Evolutionary conservation across 306 rosid species (phyloP).

Genomic region (Cucurbita maxima): DNA sequence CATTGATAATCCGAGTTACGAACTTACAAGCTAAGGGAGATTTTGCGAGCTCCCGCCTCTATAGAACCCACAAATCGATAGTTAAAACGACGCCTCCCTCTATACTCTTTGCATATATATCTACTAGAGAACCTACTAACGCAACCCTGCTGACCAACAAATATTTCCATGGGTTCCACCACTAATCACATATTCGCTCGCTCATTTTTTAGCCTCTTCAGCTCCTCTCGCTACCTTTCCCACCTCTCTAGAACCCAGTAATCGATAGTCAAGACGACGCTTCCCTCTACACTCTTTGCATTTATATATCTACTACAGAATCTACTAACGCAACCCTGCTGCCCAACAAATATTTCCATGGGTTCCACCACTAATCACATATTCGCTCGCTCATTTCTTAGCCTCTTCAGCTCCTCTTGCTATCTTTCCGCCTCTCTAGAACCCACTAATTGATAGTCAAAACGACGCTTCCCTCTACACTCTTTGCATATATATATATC

Average conservation of each 20-base stretch:
- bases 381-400: no score
- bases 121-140: not conserved
- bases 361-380: not conserved
- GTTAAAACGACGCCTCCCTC: not conserved
- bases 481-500: not conserved
- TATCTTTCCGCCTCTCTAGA: not conserved
- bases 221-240: not conserved
- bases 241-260: not conserved
- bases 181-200: not conserved
- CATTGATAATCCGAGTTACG: not conserved
- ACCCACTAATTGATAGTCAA: not conserved
- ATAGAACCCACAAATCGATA: not conserved
- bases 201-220: not conserved
- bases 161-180: not conserved
- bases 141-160: not conserved
- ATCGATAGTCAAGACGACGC: not conserved
- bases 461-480: not conserved
- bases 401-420: no score
- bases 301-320: not conserved
- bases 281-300: not conserved
- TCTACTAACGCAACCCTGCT: not conserved
- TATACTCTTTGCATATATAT: not conserved
- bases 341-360: not conserved
- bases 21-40: not conserved
- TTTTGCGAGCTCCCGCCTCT: not conserved